These are phyloP conservation scores for Suhomyces choctaworum DNA, from an alignment of 1,139 yeast species.

Conservation along the genomic window DNA sequence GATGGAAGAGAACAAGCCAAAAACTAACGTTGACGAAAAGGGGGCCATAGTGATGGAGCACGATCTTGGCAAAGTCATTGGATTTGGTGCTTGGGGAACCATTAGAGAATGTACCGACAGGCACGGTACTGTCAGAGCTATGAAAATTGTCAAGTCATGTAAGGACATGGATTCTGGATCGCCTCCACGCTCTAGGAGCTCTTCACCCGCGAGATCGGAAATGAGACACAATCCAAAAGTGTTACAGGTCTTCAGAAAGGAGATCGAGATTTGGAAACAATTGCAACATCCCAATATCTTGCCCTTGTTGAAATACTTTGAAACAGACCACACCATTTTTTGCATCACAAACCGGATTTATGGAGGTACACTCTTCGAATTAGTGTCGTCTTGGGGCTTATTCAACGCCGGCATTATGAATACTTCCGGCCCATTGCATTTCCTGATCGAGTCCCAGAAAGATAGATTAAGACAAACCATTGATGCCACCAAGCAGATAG, in stretches of 20 bases:
- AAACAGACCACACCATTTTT: slow-evolving; percentile 63
- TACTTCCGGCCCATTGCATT: slow-evolving; percentile 33
- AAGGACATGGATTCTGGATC: slow-evolving; percentile 32
- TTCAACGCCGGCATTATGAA: slow-evolving; percentile 30
- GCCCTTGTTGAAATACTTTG: slow-evolving; percentile 60
- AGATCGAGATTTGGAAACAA: slow-evolving; percentile 72
- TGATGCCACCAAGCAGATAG: slow-evolving; percentile 52
- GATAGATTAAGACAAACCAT: slow-evolving; percentile 24
- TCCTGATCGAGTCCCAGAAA: slow-evolving; percentile 30
- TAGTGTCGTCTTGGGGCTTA: slow-evolving; percentile 68
- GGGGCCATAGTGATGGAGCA: slow-evolving; percentile 63
- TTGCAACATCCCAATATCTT: slow-evolving; percentile 66
- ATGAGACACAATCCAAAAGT: slow-evolving; percentile 31
- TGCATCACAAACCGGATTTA: slow-evolving; percentile 70
- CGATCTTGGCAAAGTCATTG: slow-evolving; percentile 73
- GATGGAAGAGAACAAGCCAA: slow-evolving; percentile 26
- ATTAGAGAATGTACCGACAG: slow-evolving; percentile 66
- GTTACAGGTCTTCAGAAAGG: slow-evolving; percentile 60
- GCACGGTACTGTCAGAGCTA: slow-evolving; percentile 58
- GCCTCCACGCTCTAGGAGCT: slow-evolving; percentile 13
- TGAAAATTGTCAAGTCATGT: slow-evolving; percentile 68
- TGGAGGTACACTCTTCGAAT: slow-evolving; percentile 82
- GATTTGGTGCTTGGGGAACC: slow-evolving; percentile 90
- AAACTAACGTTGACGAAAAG: slow-evolving; percentile 52
- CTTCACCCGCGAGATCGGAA: slow-evolving; percentile 12